These are phyloP conservation scores for Boletellus ananiceps DNA, from an alignment of 768 basidiomycete species.

Conservation along the genomic window DNA sequence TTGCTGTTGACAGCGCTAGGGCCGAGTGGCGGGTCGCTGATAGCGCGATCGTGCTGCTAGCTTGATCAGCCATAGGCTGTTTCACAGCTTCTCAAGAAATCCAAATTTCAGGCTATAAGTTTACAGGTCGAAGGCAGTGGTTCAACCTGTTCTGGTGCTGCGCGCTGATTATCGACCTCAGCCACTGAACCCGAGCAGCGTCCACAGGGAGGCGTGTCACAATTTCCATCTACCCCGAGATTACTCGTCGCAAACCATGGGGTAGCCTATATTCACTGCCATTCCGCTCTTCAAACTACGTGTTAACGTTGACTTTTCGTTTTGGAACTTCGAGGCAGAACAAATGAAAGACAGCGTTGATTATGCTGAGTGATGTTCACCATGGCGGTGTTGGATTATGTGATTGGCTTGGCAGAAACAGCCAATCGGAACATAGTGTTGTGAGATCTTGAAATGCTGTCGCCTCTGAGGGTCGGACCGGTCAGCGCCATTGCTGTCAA, in stretches of 20 bases:
- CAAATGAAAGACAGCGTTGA: neutral
- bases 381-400: neutral
- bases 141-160: neutral
- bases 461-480: neutral
- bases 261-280: constrained; percentile 2
- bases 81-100: constrained; percentile 4
- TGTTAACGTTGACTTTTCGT: neutral
- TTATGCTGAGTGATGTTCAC: neutral
- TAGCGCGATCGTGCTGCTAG: constrained; percentile 43
- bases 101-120: neutral
- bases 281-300: constrained; percentile 1
- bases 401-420: neutral
- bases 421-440: neutral
- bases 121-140: constrained; percentile 4
- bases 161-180: neutral
- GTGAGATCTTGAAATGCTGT: neutral
- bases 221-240: neutral
- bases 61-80: constrained; percentile 19
- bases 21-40: constrained; percentile 69
- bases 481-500: neutral
- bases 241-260: neutral
- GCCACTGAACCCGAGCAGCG: neutral
- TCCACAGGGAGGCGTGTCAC: neutral
- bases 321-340: neutral
- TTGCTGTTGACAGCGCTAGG: constrained; percentile 57